A percentile compares a stretch with the other conserved stretches of the same genome.
phyloP scores from a whole-genome alignment of 2,329 filamentous ascomycete genomes.

The Aphanoascus verrucosus region DNA sequence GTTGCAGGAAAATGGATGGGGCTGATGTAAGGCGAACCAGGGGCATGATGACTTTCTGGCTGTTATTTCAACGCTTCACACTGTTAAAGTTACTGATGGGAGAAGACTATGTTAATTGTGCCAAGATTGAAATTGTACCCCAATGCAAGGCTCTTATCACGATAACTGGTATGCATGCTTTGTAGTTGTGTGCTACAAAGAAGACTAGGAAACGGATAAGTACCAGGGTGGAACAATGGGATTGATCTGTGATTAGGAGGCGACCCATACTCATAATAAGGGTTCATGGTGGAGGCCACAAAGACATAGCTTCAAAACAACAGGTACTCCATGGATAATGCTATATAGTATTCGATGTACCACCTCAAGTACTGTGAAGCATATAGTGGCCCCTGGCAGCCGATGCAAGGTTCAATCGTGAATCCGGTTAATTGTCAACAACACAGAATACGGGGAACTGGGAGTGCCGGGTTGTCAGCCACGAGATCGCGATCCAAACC shows the following conservation, averaged over 20 bases:
- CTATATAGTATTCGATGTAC: neutral
- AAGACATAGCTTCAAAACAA: too few relatives aligned
- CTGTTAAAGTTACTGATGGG: too few relatives aligned
- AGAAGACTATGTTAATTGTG: too few relatives aligned
- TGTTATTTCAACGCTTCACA: neutral
- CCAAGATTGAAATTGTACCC: neutral
- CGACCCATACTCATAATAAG: neutral
- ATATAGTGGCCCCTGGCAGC: too few relatives aligned
- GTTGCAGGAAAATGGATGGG: neutral
- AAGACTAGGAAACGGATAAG: neutral
- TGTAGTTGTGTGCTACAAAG: neutral
- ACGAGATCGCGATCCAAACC: neutral
- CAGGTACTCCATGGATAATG: neutral
- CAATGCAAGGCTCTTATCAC: neutral
- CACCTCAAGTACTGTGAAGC: too few relatives aligned
- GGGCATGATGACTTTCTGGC: neutral
- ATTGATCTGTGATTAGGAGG: neutral
- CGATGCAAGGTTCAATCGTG: too few relatives aligned
- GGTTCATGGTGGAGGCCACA: too few relatives aligned
- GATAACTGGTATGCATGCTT: neutral
- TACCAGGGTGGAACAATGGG: slow-evolving; percentile 1
- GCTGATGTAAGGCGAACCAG: neutral
- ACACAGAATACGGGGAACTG: neutral
- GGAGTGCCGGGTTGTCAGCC: neutral
- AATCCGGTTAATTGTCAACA: too few relatives aligned